Evolutionary conservation across 768 basidiomycete species (phyloP).

Genomic region (Amanita pallidorosea): DNA sequence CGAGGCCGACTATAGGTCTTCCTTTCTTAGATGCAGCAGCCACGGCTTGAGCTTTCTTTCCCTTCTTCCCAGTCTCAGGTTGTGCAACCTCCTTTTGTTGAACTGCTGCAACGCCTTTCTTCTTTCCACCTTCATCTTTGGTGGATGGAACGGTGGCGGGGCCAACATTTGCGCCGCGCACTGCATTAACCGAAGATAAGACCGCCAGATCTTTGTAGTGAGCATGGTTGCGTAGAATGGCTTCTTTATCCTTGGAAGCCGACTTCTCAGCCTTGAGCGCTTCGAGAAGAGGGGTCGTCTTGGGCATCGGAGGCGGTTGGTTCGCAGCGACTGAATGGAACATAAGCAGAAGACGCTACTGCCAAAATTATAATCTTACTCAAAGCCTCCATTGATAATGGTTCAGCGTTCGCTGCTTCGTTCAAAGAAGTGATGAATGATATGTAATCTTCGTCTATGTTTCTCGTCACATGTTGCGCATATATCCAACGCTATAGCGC

Average conservation of each 20-base stretch:
- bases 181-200: slow-evolving; percentile 11
- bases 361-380: slow-evolving; percentile 26
- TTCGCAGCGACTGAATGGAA: slow-evolving; percentile 46
- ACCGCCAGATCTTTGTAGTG: slow-evolving; percentile 50
- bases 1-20: slow-evolving; percentile 53
- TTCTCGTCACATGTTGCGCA: background rate
- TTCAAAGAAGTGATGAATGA: slow-evolving; percentile 75
- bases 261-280: slow-evolving; percentile 81
- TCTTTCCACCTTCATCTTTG: slow-evolving; percentile 9
- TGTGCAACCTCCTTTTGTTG: slow-evolving; percentile 1
- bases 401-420: slow-evolving; percentile 34
- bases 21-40: slow-evolving; percentile 22
- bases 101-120: slow-evolving; percentile 16
- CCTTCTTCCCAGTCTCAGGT: background rate
- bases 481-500: slow-evolving; percentile 7
- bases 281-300: slow-evolving; percentile 86
- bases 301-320: slow-evolving; percentile 51
- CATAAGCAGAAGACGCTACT: background rate
- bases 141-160: slow-evolving; percentile 1
- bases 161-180: slow-evolving; percentile 8
- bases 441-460: slow-evolving; percentile 68
- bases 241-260: slow-evolving; percentile 61
- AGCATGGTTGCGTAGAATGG: slow-evolving; percentile 59
- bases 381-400: slow-evolving; percentile 51
- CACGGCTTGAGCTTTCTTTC: slow-evolving; percentile 2